phyloP scores from a whole-genome alignment of 2,329 filamentous ascomycete species.

The Epichloe aotearoae region DNA sequence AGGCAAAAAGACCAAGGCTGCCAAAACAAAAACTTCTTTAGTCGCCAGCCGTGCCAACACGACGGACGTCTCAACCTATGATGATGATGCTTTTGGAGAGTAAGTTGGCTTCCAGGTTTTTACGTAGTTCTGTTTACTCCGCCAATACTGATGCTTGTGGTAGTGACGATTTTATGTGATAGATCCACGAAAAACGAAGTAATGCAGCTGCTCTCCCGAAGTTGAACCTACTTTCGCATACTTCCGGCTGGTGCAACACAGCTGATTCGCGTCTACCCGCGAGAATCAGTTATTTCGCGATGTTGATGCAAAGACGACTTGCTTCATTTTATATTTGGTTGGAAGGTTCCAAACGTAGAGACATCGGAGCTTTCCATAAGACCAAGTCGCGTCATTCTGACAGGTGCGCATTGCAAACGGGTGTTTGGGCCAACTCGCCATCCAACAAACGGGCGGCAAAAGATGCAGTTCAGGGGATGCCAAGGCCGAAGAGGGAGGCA shows the following conservation, averaged over 20 bases:
- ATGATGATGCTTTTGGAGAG: constrained; percentile 71
- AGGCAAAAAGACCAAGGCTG: constrained; percentile 92
- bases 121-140: too few relatives aligned
- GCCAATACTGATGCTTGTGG: neutral
- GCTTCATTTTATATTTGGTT: neutral
- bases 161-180: constrained; percentile 65
- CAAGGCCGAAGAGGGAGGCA: neutral
- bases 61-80: constrained; percentile 66
- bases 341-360: neutral
- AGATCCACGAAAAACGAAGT: neutral
- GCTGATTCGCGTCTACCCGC: neutral
- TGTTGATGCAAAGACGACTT: neutral
- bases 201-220: neutral
- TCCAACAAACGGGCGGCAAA: neutral
- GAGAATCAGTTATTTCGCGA: neutral
- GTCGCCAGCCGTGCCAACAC: constrained; percentile 49
- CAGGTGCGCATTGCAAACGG: neutral
- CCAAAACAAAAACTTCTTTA: constrained; percentile 84
- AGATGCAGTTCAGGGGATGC: neutral
- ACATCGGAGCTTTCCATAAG: neutral
- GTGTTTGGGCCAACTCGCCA: neutral
- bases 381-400: neutral
- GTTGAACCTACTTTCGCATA: neutral
- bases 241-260: neutral
- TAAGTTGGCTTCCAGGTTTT: constrained; percentile 33